Conservation (phyloP, 495 filamentous ascomycete genomes). For the Podospora bellae-mahoneyi region DNA sequence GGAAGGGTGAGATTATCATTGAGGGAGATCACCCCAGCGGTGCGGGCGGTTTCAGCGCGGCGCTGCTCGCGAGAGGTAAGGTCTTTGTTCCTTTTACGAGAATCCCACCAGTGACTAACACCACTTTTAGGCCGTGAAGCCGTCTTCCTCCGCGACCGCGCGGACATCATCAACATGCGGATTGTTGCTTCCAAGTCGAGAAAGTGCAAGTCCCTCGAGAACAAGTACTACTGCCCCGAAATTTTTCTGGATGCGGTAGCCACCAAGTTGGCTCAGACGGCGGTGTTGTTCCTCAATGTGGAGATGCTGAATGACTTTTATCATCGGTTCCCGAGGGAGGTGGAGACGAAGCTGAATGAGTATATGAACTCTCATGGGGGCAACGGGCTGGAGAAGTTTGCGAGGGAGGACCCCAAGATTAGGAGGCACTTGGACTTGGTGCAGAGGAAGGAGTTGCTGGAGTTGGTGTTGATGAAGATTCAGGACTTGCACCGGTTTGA, state of each 20-base stretch:
- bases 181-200: slow-evolving; percentile 78
- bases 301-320: slow-evolving; percentile 96
- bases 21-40: slow-evolving; percentile 80
- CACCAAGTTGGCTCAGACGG: slow-evolving; percentile 89
- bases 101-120: slow-evolving; percentile 12
- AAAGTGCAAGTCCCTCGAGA: slow-evolving; percentile 75
- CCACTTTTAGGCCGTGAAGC: slow-evolving; percentile 71
- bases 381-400: slow-evolving; percentile 81
- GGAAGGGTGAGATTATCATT: slow-evolving; percentile 76
- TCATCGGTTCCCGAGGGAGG: slow-evolving; percentile 90
- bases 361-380: slow-evolving; percentile 56
- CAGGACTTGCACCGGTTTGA: slow-evolving; percentile 71
- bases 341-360: slow-evolving; percentile 82
- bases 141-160: slow-evolving; percentile 85
- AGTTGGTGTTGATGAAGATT: slow-evolving; percentile 91
- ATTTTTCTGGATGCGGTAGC: slow-evolving; percentile 96
- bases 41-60: slow-evolving; percentile 86
- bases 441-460: slow-evolving; percentile 83
- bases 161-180: slow-evolving; percentile 85
- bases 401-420: slow-evolving; percentile 86
- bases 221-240: slow-evolving; percentile 96
- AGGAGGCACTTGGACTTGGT: slow-evolving; percentile 87
- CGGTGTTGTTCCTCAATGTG: slow-evolving; percentile 95
- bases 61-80: slow-evolving; percentile 74
- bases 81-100: background rate